Evolutionary conservation across 208 protist species (phyloP).

Genomic region (Plasmodiophora brassicae): DNA sequence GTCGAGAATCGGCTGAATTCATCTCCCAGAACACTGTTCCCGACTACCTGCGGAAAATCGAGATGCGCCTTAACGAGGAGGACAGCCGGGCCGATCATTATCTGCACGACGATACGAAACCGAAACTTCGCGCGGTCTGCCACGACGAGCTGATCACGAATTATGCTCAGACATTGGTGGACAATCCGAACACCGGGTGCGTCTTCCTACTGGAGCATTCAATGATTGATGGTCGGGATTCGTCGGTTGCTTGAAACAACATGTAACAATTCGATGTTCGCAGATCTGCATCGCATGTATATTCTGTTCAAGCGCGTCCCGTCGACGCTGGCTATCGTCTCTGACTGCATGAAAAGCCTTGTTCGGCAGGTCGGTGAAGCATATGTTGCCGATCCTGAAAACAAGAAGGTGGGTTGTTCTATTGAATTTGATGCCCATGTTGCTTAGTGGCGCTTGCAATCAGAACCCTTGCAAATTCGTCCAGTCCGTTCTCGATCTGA

Average conservation of each 20-base stretch:
- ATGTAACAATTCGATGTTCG: neutral
- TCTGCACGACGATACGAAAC: constrained; percentile 32
- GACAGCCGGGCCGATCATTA: constrained; percentile 32
- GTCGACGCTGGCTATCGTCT: neutral
- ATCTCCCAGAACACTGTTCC: constrained; percentile 42
- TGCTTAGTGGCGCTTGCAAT: neutral
- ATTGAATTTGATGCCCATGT: neutral
- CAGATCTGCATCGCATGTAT: constrained; percentile 34
- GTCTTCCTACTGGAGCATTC: constrained; percentile 27
- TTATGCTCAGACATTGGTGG: constrained; percentile 28
- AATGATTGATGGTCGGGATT: neutral
- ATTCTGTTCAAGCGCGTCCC: constrained; percentile 28
- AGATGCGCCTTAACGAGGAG: constrained; percentile 34
- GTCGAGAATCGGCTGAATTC: constrained; percentile 30
- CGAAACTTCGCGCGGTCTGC: constrained; percentile 16
- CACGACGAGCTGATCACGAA: constrained; percentile 38
- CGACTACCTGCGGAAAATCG: constrained; percentile 39
- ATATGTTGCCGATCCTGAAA: neutral
- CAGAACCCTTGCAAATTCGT: constrained; percentile 30
- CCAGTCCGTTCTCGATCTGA: neutral
- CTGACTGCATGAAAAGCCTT: constrained; percentile 33
- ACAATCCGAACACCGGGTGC: constrained; percentile 37
- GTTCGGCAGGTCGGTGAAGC: neutral
- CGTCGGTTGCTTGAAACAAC: neutral
- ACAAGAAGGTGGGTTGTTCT: neutral